Base-by-base conservation (phyloP, 2,329 filamentous ascomycete species). In the Ramichloridium luteum region DNA sequence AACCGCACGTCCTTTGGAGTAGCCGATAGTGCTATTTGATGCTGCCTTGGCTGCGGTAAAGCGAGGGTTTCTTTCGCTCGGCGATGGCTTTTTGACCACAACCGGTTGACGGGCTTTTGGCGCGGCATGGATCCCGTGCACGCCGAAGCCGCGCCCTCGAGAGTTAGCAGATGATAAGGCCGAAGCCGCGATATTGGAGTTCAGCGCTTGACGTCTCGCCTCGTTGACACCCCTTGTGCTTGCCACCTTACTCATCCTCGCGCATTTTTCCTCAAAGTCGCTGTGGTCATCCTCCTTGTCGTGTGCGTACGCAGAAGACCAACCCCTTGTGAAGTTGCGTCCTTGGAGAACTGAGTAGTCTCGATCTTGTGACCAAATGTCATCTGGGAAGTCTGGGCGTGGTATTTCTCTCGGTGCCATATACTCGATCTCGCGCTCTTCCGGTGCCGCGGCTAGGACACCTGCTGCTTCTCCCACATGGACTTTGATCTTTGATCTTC, bases 351-450 rank as follows among this genome's bases (percentile, higher is more conserved):
- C 44, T 13, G 49, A 41, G 28, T 47, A 44, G 13, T 39, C 45
- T 16, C 44, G 38, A 25, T 52, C 47, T 5, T 36, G 20, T 20
- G 49, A 45, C 34, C 41, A 47, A 32, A 39, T 36, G 23, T 52
- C 47, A 17, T 56, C 53, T 15, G 53, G 50, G 25, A 51, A 31
- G 30, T 59, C 53, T 11, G 38, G 46, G 13, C 53, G 40, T 9
- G 55, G 62, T 43, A 68, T 69, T 1, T 76, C 70, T 38, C 67
- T 77, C 0, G 84, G 83, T 4, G 88, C 84, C 53, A 84, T 85
- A 55, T 93, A 93, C 63, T 96, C 90, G 38, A 88, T 74, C 33
- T 94, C 86, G 15, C 77, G 74, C 27, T 81, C 74, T 32, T 70
- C 64, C 9, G 42, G 38, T 16, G 43, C 38, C 14, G 36, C 37